phyloP scores from a whole-genome alignment of 306 rosid genomes.

The Inga laurina region DNA sequence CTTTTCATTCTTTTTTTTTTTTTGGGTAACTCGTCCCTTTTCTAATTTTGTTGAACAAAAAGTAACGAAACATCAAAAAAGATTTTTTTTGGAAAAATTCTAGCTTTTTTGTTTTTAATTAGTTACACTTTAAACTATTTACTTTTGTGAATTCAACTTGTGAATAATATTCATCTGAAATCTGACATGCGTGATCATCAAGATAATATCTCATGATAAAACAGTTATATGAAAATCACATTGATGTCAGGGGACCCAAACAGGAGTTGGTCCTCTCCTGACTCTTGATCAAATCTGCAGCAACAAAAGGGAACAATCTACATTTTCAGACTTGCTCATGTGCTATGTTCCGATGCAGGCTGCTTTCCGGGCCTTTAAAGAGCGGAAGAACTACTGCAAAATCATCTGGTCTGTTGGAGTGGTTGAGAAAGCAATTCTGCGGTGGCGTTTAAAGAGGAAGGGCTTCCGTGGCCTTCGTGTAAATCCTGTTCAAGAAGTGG shows the following conservation, averaged over 20 bases:
- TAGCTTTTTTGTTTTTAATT: no score
- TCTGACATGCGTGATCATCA: background rate
- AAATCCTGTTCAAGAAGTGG: constrained; percentile 35
- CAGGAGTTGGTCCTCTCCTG: background rate
- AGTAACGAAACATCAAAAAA: no score
- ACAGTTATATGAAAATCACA: background rate
- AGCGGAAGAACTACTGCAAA: constrained; percentile 76
- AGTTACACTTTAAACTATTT: background rate
- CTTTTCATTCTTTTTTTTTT: no score
- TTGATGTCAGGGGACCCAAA: background rate
- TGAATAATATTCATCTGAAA: background rate
- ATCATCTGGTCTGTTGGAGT: constrained; percentile 90
- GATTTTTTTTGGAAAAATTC: no score
- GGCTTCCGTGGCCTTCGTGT: constrained; percentile 89
- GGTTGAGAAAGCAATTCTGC: constrained; percentile 84
- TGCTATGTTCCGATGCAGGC: constrained; percentile 57
- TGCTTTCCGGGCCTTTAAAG: constrained; percentile 78
- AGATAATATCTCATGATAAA: background rate
- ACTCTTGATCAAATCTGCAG: background rate
- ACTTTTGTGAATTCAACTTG: background rate
- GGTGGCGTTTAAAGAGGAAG: constrained; percentile 90
- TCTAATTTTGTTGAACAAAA: no score
- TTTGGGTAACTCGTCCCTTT: no score
- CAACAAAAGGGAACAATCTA: background rate
- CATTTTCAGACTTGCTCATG: background rate